Base-by-base conservation (phyloP, 495 filamentous ascomycete species). In the Hypoxylon fragiforme region DNA sequence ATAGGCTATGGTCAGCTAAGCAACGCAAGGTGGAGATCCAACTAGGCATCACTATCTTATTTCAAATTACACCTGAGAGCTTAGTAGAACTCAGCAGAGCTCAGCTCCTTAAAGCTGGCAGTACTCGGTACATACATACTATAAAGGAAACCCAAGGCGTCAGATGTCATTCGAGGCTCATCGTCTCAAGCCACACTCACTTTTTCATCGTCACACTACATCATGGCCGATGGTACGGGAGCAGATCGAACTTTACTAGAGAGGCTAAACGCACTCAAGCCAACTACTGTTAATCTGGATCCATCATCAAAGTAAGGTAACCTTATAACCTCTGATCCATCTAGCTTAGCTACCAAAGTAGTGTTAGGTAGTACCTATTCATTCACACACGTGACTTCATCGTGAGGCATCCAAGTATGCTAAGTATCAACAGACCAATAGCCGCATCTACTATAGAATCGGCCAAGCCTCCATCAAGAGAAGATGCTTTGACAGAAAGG, bases 181-280 rank as follows among this genome's bases (percentile, higher is more conserved):
- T n/a, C n/a, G n/a, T n/a, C n/a, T n/a, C n/a, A n/a, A n/a, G n/a
- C n/a, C n/a, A n/a, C n/a, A n/a, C n/a, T n/a, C n/a, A n/a, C n/a
- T n/a, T n/a, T n/a, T 11, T 30, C 26, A 30, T n/a, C 31, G 11
- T 19, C 41, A 44, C 56, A 48, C 32, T 56, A 36, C 57, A 57
- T 54, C 52, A 68, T 68, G 61, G 86, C 90, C 12, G 85, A 92
- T 71, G 80, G 83, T 13, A 73, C 80, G 14, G 85, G 89, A 46
- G 85, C 87, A 34, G 94, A 97, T 72, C 81, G 86, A 69, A 90
- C 90, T 0, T 90, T 98, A 61, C 85, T 92, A 26, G 88, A 91
- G 50, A 80, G 90, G 63, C 75, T 97, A 44, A 96, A 95, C 64
- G 85, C 87, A 39, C 81, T 98, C 46, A 75, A 76, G 42, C 57